Evolutionary conservation across 805 yeast genomes (phyloP), one percentile per base, ranked within the genome.

Genomic region (Lipomyces sp.): DNA sequence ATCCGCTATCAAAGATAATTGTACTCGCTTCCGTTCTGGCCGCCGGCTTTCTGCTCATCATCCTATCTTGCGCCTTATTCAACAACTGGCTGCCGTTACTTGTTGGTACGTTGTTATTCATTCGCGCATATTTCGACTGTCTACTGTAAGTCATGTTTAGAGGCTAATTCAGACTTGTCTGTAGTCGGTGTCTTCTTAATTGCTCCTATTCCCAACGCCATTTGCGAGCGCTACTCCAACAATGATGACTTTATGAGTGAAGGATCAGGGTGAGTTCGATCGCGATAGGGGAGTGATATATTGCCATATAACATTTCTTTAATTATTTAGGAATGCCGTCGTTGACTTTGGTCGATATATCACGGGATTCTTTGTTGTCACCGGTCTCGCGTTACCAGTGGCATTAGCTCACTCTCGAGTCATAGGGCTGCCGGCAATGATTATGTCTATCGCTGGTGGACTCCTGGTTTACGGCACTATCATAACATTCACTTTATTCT

Each of bases 31-130:
- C 87, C 51, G 87, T 93, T 57, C 83, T 94, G 37, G 95, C 98
- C 0, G 83, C 92, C 71, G 99, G 99, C 4, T 94, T 94, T 73
- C 84, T 95, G 45, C 81, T 95, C 70, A 92, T 93, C 55, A 90
- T 94, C 33, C 81, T 95, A 42, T 92, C 97, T 57, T 92, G 97
- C 61, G 94, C 95, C 2, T 82, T 95, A 11, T 91, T 86, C 80
- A 90, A 90, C 58, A 92, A 92, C 77, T 95, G 97, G 96, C 86
- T 89, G 74, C 98, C 99, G 48, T 83, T 94, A 65, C 83, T 88
- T 50, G 91, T 90, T 71, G 83, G 85, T 82, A 70, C 58, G 85
- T 81, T 1, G 15, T 2, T 48, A 30, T 33, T 15, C 6, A 7
- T 18, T 8, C 18, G n/a, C n/a, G 63, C 29, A n/a, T 13, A 10